phyloP scores from a whole-genome alignment of 139 green algal species.

The Chlamydomonas sp. region DNA sequence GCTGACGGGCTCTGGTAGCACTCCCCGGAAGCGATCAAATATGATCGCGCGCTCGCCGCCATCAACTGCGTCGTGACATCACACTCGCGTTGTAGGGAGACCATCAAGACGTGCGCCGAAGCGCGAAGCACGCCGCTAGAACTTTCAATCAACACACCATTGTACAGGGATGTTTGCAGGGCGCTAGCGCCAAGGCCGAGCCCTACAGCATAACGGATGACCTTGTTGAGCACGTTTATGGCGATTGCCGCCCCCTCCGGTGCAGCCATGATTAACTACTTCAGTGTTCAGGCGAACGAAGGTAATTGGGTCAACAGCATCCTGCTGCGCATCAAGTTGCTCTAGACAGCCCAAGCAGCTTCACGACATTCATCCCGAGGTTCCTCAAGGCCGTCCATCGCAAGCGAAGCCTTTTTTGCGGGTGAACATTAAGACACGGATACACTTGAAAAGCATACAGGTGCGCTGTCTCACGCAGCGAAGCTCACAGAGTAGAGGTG shows the following conservation, averaged over 20 bases:
- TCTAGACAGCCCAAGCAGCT: too few species aligned
- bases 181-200: constrained; percentile 78
- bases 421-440: too few species aligned
- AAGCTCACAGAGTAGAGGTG: too few species aligned
- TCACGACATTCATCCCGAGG: too few species aligned
- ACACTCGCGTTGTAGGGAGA: not conserved
- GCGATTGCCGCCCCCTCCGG: constrained; percentile 39
- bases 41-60: constrained; percentile 97
- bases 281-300: too few species aligned
- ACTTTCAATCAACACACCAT: constrained; percentile 53
- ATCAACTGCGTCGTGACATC: constrained; percentile 84
- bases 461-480: too few species aligned
- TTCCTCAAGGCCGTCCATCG: too few species aligned
- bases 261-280: constrained; percentile 32
- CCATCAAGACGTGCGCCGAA: too few species aligned
- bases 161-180: constrained; percentile 89
- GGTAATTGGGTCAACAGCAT: too few species aligned
- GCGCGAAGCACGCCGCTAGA: not conserved
- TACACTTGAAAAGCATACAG: too few species aligned
- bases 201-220: constrained; percentile 83
- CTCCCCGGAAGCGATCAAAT: constrained; percentile 94
- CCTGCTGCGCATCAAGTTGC: too few species aligned
- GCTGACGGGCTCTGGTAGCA: constrained; percentile 79
- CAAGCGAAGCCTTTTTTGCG: too few species aligned
- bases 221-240: constrained; percentile 73